These are phyloP conservation scores for Yamadazyma paraphyllophila DNA, from an alignment of 805 yeast species.

Conservation along the genomic window DNA sequence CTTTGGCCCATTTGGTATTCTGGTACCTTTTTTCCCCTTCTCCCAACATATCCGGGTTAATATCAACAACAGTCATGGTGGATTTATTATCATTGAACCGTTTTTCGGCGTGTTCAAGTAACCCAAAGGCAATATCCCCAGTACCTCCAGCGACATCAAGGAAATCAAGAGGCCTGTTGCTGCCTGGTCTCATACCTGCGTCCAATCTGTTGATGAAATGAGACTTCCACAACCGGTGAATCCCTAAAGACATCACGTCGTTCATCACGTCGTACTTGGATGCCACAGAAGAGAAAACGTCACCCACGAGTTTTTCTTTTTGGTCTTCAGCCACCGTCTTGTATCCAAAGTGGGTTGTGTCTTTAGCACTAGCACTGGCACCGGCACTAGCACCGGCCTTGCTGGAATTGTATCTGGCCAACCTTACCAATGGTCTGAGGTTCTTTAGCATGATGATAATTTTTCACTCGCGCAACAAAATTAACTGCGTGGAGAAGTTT, in stretches of 20 bases:
- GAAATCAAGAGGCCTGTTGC: conserved; percentile 72
- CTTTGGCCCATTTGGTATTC: conserved; percentile 54
- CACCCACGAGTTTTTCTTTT: conserved; percentile 79
- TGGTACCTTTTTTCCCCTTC: conserved; percentile 84
- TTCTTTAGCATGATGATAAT: neutral
- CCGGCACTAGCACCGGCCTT: neutral
- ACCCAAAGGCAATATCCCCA: conserved; percentile 96
- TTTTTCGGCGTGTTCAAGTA: conserved; percentile 83
- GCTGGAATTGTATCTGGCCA: conserved; percentile 2
- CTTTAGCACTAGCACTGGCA: too few relatives aligned
- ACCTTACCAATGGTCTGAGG: conserved; percentile 4
- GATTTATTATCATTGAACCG: conserved; percentile 72
- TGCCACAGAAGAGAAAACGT: conserved; percentile 93
- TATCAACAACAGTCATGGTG: conserved; percentile 89
- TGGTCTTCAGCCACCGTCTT: conserved; percentile 74
- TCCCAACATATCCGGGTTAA: conserved; percentile 90
- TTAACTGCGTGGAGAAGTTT: neutral
- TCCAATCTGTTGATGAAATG: conserved; percentile 86
- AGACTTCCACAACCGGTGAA: conserved; percentile 92
- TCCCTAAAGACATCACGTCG: conserved; percentile 95
- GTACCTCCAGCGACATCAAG: conserved; percentile 99
- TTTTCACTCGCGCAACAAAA: neutral
- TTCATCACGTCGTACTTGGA: conserved; percentile 94
- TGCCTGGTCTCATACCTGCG: conserved; percentile 90
- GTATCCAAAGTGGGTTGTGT: conserved; percentile 91